These are phyloP conservation scores for Antrodiella citrinella DNA, from an alignment of 768 basidiomycete species.

Conservation along the genomic window DNA sequence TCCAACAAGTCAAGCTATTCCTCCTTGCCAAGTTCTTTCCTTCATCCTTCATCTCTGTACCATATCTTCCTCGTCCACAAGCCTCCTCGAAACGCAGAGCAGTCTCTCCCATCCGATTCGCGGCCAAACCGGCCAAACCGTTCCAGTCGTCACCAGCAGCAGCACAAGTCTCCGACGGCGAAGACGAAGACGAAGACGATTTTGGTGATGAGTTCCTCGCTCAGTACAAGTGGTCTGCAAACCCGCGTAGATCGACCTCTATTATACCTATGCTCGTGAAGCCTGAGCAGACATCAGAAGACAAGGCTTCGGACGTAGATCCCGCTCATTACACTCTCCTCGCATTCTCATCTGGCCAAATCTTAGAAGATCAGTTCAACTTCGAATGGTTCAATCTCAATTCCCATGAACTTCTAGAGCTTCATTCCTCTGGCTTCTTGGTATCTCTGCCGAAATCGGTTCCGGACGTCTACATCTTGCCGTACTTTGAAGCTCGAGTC, in stretches of 20 bases:
- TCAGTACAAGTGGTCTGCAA: constrained; percentile 15
- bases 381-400: constrained; percentile 51
- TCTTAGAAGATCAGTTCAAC: constrained; percentile 58
- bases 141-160: neutral
- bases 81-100: constrained; percentile 29
- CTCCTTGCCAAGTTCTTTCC: constrained; percentile 50
- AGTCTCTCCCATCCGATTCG: constrained; percentile 66
- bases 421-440: constrained; percentile 38
- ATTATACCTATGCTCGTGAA: neutral
- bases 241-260: neutral
- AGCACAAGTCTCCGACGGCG: constrained; percentile 13
- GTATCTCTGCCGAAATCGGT: constrained; percentile 34
- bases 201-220: constrained; percentile 17
- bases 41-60: constrained; percentile 12
- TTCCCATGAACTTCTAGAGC: constrained; percentile 61
- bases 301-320: neutral
- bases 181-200: constrained; percentile 25
- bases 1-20: constrained; percentile 55
- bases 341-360: constrained; percentile 60
- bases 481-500: constrained; percentile 52
- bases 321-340: constrained; percentile 39
- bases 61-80: constrained; percentile 8
- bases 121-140: constrained; percentile 22
- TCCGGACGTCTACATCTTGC: constrained; percentile 39
- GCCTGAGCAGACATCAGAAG: constrained; percentile 1